A percentile compares a stretch with the other conserved stretches of the same genome.
Conservation (phyloP, 495 filamentous ascomycete genomes). For the Penicillium lagena region DNA sequence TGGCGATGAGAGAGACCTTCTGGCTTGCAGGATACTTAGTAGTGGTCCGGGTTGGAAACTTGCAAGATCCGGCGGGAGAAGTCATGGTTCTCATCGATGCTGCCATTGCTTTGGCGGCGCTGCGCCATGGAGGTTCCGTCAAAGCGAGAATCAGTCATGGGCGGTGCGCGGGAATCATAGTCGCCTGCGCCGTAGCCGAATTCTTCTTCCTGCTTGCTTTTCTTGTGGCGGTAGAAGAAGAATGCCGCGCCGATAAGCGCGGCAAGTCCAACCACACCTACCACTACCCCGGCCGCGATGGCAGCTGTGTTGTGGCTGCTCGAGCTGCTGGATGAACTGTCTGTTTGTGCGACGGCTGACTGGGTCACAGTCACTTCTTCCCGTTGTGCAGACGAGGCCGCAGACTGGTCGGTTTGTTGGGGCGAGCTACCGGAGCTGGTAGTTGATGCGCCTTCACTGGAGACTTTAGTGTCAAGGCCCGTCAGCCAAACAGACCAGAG, state of each 20-base stretch:
- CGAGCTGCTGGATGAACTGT: slow-evolving; percentile 17
- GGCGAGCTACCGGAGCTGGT: slow-evolving; percentile 5
- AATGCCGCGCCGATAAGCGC: slow-evolving; percentile 61
- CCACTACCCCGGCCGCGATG: slow-evolving; percentile 84
- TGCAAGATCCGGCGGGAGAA: slow-evolving; percentile 94
- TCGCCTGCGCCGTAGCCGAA: slow-evolving; percentile 35
- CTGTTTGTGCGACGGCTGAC: neutral
- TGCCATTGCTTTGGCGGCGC: slow-evolving; percentile 87
- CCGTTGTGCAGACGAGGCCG: too few relatives aligned
- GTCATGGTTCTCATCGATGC: slow-evolving; percentile 96
- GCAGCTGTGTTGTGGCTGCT: slow-evolving; percentile 57
- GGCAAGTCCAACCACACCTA: slow-evolving; percentile 67
- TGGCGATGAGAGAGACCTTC: neutral
- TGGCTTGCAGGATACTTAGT: slow-evolving; percentile 9
- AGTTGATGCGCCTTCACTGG: slow-evolving; percentile 14
- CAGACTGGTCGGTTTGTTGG: too few relatives aligned
- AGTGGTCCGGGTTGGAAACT: slow-evolving; percentile 54
- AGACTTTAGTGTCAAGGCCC: slow-evolving; percentile 23
- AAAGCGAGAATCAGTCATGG: slow-evolving; percentile 75
- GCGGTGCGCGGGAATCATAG: slow-evolving; percentile 18
- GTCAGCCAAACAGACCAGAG: slow-evolving; percentile 43
- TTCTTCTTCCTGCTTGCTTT: slow-evolving; percentile 70
- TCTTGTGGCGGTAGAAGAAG: slow-evolving; percentile 70
- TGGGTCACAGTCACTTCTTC: too few relatives aligned
- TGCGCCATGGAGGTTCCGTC: slow-evolving; percentile 81